These are phyloP conservation scores for Hymenoscyphus linearis DNA, from an alignment of 2,329 filamentous ascomycete species.

Conservation along the genomic window DNA sequence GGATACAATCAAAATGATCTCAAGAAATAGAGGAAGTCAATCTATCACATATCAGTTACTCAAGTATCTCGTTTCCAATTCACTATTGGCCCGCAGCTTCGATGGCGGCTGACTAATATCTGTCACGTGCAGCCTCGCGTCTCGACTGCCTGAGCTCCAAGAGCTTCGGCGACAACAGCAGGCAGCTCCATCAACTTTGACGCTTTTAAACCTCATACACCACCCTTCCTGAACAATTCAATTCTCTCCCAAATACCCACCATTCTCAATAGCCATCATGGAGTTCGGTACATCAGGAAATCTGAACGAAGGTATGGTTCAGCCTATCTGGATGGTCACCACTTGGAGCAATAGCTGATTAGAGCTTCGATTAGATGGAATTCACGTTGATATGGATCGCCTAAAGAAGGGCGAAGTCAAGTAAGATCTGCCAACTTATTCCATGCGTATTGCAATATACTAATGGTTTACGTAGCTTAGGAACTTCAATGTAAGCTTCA, in stretches of 20 bases:
- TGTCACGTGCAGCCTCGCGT: conserved; percentile 19
- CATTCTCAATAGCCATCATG: conserved; percentile 39
- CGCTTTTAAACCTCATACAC: conserved; percentile 11
- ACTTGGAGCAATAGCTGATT: conserved; percentile 25
- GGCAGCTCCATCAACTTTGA: conserved; percentile 4
- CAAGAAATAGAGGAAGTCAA: too few relatives aligned
- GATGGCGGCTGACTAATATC: background rate
- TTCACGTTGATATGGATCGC: conserved; percentile 98
- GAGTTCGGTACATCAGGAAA: conserved; percentile 59
- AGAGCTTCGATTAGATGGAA: conserved; percentile 67
- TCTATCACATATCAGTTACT: too few relatives aligned
- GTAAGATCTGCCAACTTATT: conserved; percentile 48
- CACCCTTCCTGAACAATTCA: background rate
- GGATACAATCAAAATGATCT: too few relatives aligned
- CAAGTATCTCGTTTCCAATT: too few relatives aligned
- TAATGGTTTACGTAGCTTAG: conserved; percentile 56
- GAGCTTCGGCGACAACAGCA: conserved; percentile 17
- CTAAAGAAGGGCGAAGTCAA: conserved; percentile 99
- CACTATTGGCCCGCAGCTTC: too few relatives aligned
- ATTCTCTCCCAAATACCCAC: background rate
- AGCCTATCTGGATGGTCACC: conserved; percentile 4
- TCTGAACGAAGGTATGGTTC: conserved; percentile 54
- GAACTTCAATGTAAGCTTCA: conserved; percentile 83
- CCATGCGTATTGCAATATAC: conserved; percentile 2
- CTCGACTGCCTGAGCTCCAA: conserved; percentile 19